A percentile compares a stretch with the other conserved stretches of the same genome.
phyloP scores from a whole-genome alignment of 495 filamentous ascomycete species.

The Aspergillus affinis region DNA sequence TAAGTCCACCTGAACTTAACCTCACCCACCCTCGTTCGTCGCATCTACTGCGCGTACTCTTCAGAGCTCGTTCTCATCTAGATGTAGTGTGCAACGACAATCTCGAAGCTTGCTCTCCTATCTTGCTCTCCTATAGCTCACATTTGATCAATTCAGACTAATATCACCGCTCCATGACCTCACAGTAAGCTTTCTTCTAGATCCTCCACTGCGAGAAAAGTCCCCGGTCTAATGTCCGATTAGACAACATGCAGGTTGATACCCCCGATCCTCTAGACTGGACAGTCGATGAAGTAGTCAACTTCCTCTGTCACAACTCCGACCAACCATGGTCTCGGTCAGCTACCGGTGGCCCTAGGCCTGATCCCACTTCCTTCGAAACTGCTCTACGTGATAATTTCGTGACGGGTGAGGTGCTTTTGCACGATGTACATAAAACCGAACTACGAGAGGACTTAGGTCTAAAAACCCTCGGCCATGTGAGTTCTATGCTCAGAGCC shows the following conservation, averaged over 20 bases:
- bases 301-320: slow-evolving; percentile 57
- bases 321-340: slow-evolving; percentile 44
- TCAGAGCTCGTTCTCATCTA: neutral
- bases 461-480: slow-evolving; percentile 46
- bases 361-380: slow-evolving; percentile 52
- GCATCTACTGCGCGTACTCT: neutral
- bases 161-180: neutral
- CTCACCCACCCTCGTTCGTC: neutral
- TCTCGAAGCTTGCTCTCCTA: neutral
- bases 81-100: neutral
- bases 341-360: slow-evolving; percentile 35
- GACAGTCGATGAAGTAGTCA: slow-evolving; percentile 63
- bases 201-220: neutral
- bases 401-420: slow-evolving; percentile 61
- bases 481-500: slow-evolving; percentile 43
- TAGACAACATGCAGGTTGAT: slow-evolving; percentile 15
- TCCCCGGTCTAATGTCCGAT: neutral
- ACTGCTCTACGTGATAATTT: slow-evolving; percentile 54
- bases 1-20: neutral
- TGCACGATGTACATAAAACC: slow-evolving; percentile 47
- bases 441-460: slow-evolving; percentile 51
- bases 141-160: neutral
- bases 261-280: slow-evolving; percentile 63
- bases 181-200: neutral
- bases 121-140: neutral